Percentiles rank a stretch among this genome's conserved stretches.
Conservation (phyloP, 768 basidiomycete genomes). For the Kwoniella dejecticola region DNA sequence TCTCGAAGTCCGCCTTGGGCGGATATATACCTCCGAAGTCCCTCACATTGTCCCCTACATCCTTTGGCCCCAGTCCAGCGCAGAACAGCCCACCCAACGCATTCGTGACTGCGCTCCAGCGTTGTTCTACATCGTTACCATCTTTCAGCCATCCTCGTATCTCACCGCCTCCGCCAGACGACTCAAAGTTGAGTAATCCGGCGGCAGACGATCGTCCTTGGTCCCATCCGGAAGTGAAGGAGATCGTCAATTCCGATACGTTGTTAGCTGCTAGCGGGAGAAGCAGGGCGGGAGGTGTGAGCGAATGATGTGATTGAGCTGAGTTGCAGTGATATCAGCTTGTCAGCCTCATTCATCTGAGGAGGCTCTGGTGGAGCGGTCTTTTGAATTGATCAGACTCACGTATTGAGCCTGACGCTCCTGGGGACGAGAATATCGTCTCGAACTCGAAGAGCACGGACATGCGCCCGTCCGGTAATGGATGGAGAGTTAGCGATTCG, state of each 20-base stretch:
- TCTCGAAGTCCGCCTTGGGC: constrained; percentile 7
- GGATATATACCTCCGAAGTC: constrained; percentile 46
- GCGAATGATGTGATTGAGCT: constrained; percentile 67
- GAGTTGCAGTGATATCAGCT: background rate
- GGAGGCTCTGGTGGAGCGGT: too few relatives aligned
- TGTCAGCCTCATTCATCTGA: background rate
- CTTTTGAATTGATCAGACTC: too few relatives aligned
- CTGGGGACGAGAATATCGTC: constrained; percentile 55
- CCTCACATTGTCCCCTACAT: constrained; percentile 30
- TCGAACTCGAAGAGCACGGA: constrained; percentile 77
- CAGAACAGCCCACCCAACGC: constrained; percentile 92
- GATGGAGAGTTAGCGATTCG: constrained; percentile 63
- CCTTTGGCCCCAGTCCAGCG: constrained; percentile 72
- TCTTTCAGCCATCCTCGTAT: constrained; percentile 92
- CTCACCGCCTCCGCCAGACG: constrained; percentile 82
- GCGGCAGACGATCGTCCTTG: constrained; percentile 75
- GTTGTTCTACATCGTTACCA: constrained; percentile 25
- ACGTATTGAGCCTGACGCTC: constrained; percentile 61
- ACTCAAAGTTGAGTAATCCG: constrained; percentile 66
- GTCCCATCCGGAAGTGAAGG: constrained; percentile 90
- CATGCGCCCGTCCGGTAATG: constrained; percentile 80
- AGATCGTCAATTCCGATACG: constrained; percentile 83
- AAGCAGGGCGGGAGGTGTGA: constrained; percentile 83
- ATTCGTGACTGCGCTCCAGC: constrained; percentile 81
- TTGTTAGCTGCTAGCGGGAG: constrained; percentile 83